phyloP scores from a whole-genome alignment of 2,329 filamentous ascomycete species.

The Penicillium hordei region DNA sequence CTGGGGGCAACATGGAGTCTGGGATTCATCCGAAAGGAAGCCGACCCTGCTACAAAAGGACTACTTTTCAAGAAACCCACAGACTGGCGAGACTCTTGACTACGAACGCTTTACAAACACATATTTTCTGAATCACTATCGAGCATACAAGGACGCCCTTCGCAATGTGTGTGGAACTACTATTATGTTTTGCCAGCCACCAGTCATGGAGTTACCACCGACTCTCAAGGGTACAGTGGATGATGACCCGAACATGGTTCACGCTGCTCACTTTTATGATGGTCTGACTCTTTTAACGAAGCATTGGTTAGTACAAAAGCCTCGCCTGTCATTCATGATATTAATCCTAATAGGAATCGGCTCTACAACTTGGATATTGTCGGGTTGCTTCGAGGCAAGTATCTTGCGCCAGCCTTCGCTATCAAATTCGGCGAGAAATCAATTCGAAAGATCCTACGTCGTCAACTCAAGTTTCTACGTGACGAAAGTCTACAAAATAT shows the following conservation, averaged over 20 bases:
- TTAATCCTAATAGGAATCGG: constrained; percentile 62
- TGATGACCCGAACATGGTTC: constrained; percentile 86
- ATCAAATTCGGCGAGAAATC: constrained; percentile 91
- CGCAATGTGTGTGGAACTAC: constrained; percentile 75
- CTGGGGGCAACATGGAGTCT: constrained; percentile 96
- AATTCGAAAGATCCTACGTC: constrained; percentile 87
- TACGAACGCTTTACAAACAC: constrained; percentile 86
- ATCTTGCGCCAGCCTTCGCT: constrained; percentile 83
- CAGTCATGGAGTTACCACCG: constrained; percentile 88
- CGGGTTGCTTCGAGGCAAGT: constrained; percentile 83
- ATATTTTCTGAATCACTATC: constrained; percentile 86
- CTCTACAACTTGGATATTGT: constrained; percentile 96
- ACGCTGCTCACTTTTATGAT: constrained; percentile 95
- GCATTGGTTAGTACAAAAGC: constrained; percentile 63
- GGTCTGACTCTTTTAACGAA: constrained; percentile 96
- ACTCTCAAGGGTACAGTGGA: constrained; percentile 81
- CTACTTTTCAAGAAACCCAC: constrained; percentile 80
- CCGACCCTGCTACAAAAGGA: constrained; percentile 78
- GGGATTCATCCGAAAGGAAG: constrained; percentile 67
- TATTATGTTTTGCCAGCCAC: constrained; percentile 87
- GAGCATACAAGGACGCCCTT: constrained; percentile 72
- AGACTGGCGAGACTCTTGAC: constrained; percentile 69
- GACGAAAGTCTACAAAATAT: constrained; percentile 83
- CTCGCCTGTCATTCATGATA: neutral
- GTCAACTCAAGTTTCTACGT: constrained; percentile 78